Evolutionary conservation across 371 early-diverging fungal species (phyloP).

Genomic region (Apophysomyces ossiformis): DNA sequence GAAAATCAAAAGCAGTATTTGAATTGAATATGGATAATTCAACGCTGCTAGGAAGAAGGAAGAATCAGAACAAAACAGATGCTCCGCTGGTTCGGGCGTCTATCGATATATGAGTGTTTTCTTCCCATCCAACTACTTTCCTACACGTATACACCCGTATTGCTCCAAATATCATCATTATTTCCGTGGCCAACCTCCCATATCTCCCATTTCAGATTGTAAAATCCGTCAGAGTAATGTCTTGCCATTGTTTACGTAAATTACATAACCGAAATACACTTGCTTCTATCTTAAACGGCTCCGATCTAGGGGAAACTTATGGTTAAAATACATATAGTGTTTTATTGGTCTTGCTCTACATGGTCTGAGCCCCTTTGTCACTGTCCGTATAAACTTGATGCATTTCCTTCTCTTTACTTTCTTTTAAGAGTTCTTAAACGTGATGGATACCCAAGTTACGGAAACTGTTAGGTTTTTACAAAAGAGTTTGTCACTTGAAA

Average conservation of each 20-base stretch:
- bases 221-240: background rate
- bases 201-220: background rate
- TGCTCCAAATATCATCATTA: background rate
- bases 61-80: constrained; percentile 26
- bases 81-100: constrained; percentile 11
- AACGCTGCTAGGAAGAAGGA: constrained; percentile 60
- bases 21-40: constrained; percentile 64
- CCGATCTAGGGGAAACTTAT: background rate
- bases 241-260: background rate
- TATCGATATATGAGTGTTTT: background rate
- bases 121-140: background rate
- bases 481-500: no score
- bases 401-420: background rate
- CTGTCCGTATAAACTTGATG: background rate
- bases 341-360: no score
- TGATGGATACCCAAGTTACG: no score
- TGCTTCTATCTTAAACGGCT: background rate
- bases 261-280: constrained; percentile 5
- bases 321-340: background rate
- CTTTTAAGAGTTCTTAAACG: no score
- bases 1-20: constrained; percentile 30
- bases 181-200: background rate
- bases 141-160: constrained; percentile 4
- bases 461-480: no score
- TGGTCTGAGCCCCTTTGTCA: no score